Conservation (phyloP, 139 green algal species). For the Chlorella sp. region DNA sequence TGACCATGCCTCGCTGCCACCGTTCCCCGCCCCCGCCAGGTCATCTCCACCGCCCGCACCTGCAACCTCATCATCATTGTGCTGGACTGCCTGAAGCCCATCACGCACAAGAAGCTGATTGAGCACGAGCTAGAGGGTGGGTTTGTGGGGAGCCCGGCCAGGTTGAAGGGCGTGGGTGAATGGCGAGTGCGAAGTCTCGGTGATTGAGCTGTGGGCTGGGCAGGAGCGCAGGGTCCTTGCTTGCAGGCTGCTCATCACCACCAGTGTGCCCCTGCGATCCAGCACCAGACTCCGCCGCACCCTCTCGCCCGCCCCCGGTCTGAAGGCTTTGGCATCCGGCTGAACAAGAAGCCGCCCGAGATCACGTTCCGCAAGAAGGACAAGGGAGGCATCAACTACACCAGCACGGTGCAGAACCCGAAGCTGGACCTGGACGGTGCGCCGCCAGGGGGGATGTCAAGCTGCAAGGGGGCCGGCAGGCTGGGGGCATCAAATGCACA, state of each 20-base stretch:
- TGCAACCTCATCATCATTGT: slow-evolving; percentile 99
- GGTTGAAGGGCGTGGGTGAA: too few relatives aligned
- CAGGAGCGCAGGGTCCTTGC: too few relatives aligned
- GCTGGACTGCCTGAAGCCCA: slow-evolving; percentile 97
- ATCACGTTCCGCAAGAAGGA: slow-evolving; percentile 96
- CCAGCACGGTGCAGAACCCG: slow-evolving; percentile 54
- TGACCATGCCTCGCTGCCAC: not conserved
- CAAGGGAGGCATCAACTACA: slow-evolving; percentile 90
- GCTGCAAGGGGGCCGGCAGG: too few relatives aligned
- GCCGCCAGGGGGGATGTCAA: too few relatives aligned
- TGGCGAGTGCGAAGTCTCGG: too few relatives aligned
- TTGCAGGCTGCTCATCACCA: too few relatives aligned
- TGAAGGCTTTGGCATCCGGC: slow-evolving; percentile 87
- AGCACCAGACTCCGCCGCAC: too few relatives aligned
- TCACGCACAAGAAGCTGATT: slow-evolving; percentile 96
- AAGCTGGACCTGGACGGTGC: slow-evolving; percentile 89
- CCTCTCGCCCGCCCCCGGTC: too few relatives aligned
- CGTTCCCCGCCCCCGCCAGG: slow-evolving; percentile 52
- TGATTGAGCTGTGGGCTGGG: too few relatives aligned
- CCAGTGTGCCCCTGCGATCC: too few relatives aligned
- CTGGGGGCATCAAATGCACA: too few relatives aligned
- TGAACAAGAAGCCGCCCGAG: slow-evolving; percentile 96
- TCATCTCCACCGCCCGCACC: slow-evolving; percentile 96
- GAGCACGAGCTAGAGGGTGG: slow-evolving; percentile 88
- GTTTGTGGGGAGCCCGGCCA: not conserved